Evolutionary conservation across 2,329 filamentous ascomycete species (phyloP), one percentile per base, ranked within the genome.

Genomic region (Aspergillus neotritici): DNA sequence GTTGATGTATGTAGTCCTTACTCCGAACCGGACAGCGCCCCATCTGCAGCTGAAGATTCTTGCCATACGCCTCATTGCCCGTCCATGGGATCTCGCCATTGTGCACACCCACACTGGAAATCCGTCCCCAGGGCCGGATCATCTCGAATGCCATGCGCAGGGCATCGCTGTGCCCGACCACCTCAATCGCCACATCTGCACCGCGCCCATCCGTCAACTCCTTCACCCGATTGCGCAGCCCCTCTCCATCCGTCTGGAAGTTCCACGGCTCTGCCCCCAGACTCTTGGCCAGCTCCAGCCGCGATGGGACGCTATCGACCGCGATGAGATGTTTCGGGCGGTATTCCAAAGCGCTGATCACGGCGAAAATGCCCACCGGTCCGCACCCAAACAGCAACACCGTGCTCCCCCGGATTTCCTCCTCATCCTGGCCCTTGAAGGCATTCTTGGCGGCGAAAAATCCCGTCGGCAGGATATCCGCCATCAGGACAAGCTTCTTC

Each of bases 201-300:
- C 89, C 89, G 17, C 89, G 75, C 1, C 87, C 87, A 10, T 84
- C 76, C 0, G 87, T 91, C 17, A 82, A 77, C 50, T 85, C 81
- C 58, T 81, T 82, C 37, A 94, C 81, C 4, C 60, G 21, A 8
- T 51, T 36, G 3, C 49, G 42, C 59, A 93, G 74, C 1, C 74
- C 79, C 25, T 82, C 77, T 35, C 73, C 75, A 45, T 86, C 77
- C 4, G 72, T 79, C 53, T 76, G 67, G 62, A 90, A 90, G 62
- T 94, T 89, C 65, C 88, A 80, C 1, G 87, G 79, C 63, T 90
- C 86, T 0, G 87, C 89, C 0, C 89, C 89, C 1, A 94, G 68
- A 5, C 70, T 74, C 60, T 73, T 75, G 10, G 89, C 89, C 33
- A 86, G 72, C 34, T 83, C 78, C 35, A 95, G 71, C 33, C 90